Percentiles rank a stretch among this genome's conserved stretches.
These are phyloP conservation scores for Lactuca saligna DNA, from an alignment of 129 eudicot species.

Conservation along the genomic window DNA sequence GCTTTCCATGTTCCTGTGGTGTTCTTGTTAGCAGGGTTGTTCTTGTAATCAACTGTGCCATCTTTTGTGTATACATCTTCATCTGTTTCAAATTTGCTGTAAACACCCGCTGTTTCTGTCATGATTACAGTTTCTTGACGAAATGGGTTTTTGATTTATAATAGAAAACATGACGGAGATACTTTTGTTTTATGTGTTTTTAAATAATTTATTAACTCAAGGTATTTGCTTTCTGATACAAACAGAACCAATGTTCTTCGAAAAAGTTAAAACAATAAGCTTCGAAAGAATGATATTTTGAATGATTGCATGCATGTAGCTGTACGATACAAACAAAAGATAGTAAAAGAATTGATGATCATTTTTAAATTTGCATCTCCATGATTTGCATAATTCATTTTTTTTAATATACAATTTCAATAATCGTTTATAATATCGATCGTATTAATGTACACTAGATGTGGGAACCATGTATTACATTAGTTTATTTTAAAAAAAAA, in stretches of 20 bases:
- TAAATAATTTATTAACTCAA: background rate
- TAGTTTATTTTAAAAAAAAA: no score
- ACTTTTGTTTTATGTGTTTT: conserved; percentile 6
- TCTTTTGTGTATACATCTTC: conserved; percentile 57
- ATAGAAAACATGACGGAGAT: conserved; percentile 7
- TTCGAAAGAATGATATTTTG: background rate
- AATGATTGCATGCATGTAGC: background rate
- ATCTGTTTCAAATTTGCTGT: conserved; percentile 23
- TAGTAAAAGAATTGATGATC: background rate
- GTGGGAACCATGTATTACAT: no score
- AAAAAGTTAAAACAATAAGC: no score
- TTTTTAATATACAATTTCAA: background rate
- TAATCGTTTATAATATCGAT: background rate
- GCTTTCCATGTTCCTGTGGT: conserved; percentile 93
- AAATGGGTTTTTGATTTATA: background rate
- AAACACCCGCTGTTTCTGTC: conserved; percentile 21
- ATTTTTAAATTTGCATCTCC: no score
- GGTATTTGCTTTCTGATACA: background rate
- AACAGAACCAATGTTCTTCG: background rate
- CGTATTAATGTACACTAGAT: no score
- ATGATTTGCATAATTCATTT: no score
- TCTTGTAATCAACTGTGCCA: conserved; percentile 60
- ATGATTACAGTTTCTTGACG: conserved; percentile 16
- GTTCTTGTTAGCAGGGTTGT: conserved; percentile 59
- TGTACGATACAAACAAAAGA: no score